Percentiles rank a stretch among this genome's conserved stretches.
Evolutionary conservation across 148 eudicot genomes (phyloP).

Genomic region (Simmondsia chinensis): DNA sequence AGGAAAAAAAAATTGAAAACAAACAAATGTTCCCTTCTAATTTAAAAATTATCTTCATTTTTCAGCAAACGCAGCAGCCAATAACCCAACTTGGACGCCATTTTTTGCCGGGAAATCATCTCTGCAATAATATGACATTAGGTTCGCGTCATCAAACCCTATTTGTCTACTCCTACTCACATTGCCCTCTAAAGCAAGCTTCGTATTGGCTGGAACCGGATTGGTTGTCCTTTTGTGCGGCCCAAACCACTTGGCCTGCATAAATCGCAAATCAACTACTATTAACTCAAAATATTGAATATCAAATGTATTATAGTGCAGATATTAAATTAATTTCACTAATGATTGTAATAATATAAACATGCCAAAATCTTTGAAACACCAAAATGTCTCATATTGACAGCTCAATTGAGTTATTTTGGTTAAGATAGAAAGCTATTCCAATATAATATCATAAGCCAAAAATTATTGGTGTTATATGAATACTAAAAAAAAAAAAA

Average conservation of each 20-base stretch:
- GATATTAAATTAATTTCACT: too few species aligned
- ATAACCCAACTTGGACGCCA: slow-evolving; percentile 37
- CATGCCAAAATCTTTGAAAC: too few species aligned
- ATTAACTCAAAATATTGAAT: too few species aligned
- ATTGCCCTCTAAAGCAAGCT: not conserved
- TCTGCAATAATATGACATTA: slow-evolving; percentile 24
- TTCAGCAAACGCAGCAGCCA: slow-evolving; percentile 37
- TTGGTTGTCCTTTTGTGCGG: slow-evolving; percentile 47
- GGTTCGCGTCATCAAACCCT: slow-evolving; percentile 31
- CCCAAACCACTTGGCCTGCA: slow-evolving; percentile 62
- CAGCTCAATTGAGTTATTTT: too few species aligned
- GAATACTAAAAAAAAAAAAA: too few species aligned
- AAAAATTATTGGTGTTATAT: too few species aligned
- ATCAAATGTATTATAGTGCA: too few species aligned
- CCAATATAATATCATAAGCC: too few species aligned
- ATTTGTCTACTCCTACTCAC: slow-evolving; percentile 18
- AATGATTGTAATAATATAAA: too few species aligned
- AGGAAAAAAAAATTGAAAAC: not conserved
- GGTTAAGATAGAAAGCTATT: too few species aligned
- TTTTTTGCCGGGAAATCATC: slow-evolving; percentile 22
- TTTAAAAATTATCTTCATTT: not conserved
- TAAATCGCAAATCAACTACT: too few species aligned
- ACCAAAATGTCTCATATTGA: too few species aligned
- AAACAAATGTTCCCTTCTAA: not conserved
- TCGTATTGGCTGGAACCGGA: slow-evolving; percentile 3